Evolutionary conservation across 176 grass and related monocot genomes (phyloP).

Genomic region (Oryza glumipatula): DNA sequence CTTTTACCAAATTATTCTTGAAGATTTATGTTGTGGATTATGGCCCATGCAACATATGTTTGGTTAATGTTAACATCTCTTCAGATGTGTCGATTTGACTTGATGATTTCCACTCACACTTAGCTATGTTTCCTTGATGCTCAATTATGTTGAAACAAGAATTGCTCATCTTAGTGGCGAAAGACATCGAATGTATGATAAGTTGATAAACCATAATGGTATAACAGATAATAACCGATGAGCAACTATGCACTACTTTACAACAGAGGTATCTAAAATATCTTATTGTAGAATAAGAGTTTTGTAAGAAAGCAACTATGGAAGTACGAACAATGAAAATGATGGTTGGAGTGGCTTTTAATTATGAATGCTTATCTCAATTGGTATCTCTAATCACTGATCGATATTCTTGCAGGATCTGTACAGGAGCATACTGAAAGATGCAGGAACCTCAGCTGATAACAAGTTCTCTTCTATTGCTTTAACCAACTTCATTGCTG

Average conservation of each 20-base stretch:
- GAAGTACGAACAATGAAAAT: neutral
- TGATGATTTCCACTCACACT: neutral
- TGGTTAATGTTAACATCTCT: no score
- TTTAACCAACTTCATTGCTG: constrained; percentile 77
- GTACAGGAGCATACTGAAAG: constrained; percentile 72
- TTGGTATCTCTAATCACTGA: neutral
- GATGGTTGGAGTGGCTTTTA: neutral
- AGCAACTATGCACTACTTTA: neutral
- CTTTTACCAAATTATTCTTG: neutral
- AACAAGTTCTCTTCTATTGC: constrained; percentile 68
- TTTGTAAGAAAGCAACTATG: neutral
- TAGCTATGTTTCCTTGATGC: constrained; percentile 10
- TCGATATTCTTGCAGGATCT: constrained; percentile 69
- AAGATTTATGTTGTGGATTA: neutral
- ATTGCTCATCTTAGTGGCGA: constrained; percentile 4
- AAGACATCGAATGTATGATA: neutral
- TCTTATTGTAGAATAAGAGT: neutral
- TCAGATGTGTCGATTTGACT: neutral
- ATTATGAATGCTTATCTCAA: neutral
- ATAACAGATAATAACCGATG: neutral
- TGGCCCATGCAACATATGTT: neutral
- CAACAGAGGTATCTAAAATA: neutral
- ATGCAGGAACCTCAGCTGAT: constrained; percentile 46
- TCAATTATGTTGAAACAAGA: neutral
- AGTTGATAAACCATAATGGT: neutral